Percentiles rank a stretch among this genome's conserved stretches.
Evolutionary conservation across 371 early-diverging fungal species (phyloP).

Genomic region (Mucor sp.): DNA sequence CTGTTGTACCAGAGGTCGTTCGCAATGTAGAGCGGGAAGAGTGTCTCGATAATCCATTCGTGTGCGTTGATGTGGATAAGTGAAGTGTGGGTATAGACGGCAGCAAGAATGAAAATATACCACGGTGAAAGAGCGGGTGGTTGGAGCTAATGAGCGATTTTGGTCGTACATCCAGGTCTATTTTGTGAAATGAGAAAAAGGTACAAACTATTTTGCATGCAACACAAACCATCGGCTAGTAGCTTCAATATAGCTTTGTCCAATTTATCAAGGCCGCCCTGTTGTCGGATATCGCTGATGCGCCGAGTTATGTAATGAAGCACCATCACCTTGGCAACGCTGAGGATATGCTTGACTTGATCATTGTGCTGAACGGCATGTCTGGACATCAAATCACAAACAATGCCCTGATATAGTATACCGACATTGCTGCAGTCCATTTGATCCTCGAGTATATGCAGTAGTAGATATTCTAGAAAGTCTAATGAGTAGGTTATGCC

Average conservation of each 20-base stretch:
- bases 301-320: conserved; percentile 26
- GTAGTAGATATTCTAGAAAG: conserved; percentile 37
- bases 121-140: conserved; percentile 22
- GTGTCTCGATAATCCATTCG: conserved; percentile 14
- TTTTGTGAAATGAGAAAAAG: conserved; percentile 7
- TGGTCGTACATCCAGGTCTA: conserved; percentile 22
- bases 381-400: conserved; percentile 41
- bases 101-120: conserved; percentile 22
- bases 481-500: conserved; percentile 45
- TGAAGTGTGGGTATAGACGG: conserved; percentile 15
- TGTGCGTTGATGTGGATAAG: conserved; percentile 3
- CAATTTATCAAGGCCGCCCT: conserved; percentile 28
- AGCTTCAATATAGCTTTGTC: conserved; percentile 24
- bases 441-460: conserved; percentile 33
- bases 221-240: conserved; percentile 33
- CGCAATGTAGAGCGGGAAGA: conserved; percentile 17
- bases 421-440: conserved; percentile 37
- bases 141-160: conserved; percentile 17
- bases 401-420: conserved; percentile 40
- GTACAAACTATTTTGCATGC: background rate
- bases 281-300: conserved; percentile 24
- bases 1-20: background rate
- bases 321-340: conserved; percentile 34
- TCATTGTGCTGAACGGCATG: conserved; percentile 39
- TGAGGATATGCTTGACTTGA: conserved; percentile 33